Evolutionary conservation across 805 yeast species (phyloP).

Genomic region (Barnettozyma wickerhamii): DNA sequence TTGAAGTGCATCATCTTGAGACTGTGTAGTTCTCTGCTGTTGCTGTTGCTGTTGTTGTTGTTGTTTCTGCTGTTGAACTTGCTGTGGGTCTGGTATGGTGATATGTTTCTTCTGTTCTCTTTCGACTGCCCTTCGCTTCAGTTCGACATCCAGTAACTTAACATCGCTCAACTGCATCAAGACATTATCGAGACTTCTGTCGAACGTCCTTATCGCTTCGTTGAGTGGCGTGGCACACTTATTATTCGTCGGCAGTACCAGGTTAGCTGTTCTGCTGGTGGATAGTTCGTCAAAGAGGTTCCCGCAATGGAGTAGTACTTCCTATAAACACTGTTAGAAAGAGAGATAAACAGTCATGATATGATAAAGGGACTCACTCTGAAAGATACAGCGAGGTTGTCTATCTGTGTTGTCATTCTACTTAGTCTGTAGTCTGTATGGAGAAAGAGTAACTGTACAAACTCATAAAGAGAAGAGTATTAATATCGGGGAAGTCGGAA

Average conservation of each 20-base stretch:
- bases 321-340: constrained; percentile 12
- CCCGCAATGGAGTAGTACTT: constrained; percentile 22
- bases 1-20: no score
- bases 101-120: constrained; percentile 12
- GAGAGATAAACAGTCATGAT: neutral
- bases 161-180: constrained; percentile 24
- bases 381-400: constrained; percentile 13
- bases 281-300: constrained; percentile 20
- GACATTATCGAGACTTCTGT: constrained; percentile 18
- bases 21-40: constrained; percentile 3
- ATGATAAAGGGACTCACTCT: constrained; percentile 6
- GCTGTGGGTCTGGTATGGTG: constrained; percentile 9
- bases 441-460: no score
- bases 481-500: no score
- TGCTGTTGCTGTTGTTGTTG: constrained; percentile 5
- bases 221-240: constrained; percentile 9
- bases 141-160: constrained; percentile 15
- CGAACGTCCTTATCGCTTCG: constrained; percentile 17
- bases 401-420: constrained; percentile 16
- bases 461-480: no score
- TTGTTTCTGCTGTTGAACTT: constrained; percentile 3
- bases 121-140: constrained; percentile 15
- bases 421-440: no score
- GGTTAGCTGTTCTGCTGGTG: constrained; percentile 19
- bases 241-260: constrained; percentile 21